Base-by-base conservation (phyloP, 352 stramenopile genomes). In the Phytophthora pisi region DNA sequence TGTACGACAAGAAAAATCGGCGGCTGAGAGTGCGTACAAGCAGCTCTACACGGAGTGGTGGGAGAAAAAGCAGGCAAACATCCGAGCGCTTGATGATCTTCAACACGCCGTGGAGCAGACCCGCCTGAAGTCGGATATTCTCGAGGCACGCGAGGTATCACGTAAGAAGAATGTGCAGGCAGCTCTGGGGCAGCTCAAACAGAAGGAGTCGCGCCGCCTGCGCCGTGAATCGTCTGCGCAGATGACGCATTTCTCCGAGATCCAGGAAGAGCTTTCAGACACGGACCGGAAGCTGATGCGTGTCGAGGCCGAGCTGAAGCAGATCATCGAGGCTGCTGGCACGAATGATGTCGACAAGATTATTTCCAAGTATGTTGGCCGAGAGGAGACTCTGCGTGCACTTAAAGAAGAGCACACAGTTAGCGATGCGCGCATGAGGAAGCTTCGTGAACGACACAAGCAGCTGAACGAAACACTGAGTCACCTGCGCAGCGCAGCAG, bases 331-430 rank as follows among this genome's bases (percentile, higher is more conserved):
- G 57, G 86, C 86, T 15, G 86, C 86, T 0, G 86, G 86, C 3
- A 94, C 82, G 15, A 92, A 82, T 51, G 84, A 94, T 24, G 84
- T 92, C 7, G 82, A 94, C 61, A 91, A 92, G 64, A 94, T 94
- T 66, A 92, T 94, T 51, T 30, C 68, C 60, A 94, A 94, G 57
- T 92, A 86, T 36, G 45, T 91, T 23, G 76, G 76, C 1, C 82
- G 86, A 1, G 86, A 94, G 5, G 84, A 91, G 55, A 92, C 82
- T 9, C 53, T 92, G 36, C 77, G 81, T n/a, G 79, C 81, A 1
- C 70, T 94, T 7, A 90, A 91, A 65, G 86, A 94, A 57, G 86
- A 93, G 62, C 82, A 94, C 64, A 77, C 84, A 0, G 77, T 92
- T 8, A 84, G 78, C 8, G 82, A 94, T 43, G 81, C 84, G 7